Conservation (phyloP, 2,329 filamentous ascomycete genomes). For the Talaromyces funiculosus region DNA sequence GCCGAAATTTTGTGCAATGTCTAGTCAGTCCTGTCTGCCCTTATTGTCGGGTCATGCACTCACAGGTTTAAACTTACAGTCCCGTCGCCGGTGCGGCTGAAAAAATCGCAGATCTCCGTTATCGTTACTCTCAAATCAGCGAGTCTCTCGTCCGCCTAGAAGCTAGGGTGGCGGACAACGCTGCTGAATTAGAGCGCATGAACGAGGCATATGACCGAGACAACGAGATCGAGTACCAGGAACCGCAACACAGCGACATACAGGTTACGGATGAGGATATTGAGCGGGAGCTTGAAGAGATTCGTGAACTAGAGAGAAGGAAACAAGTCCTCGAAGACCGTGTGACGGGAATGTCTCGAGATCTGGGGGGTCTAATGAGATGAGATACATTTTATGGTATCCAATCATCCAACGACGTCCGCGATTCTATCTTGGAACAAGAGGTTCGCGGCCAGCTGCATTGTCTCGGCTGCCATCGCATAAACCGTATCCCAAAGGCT, state of each 20-base stretch:
- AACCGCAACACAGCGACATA: conserved; percentile 18
- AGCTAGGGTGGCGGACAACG: conserved; percentile 69
- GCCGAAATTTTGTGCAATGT: conserved; percentile 87
- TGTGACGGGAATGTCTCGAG: conserved; percentile 62
- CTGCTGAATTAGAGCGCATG: conserved; percentile 65
- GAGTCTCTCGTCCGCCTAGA: conserved; percentile 78
- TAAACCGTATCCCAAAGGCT: too few relatives aligned
- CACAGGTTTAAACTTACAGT: conserved; percentile 29
- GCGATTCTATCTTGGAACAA: background rate
- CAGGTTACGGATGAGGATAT: conserved; percentile 41
- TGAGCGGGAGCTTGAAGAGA: conserved; percentile 47
- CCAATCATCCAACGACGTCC: background rate
- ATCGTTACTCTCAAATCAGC: conserved; percentile 63
- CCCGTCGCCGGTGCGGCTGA: conserved; percentile 73
- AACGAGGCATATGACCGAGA: conserved; percentile 58
- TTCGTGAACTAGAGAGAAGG: conserved; percentile 57
- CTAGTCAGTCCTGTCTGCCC: conserved; percentile 51
- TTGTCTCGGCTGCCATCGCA: background rate
- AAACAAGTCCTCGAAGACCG: conserved; percentile 58
- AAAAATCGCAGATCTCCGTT: conserved; percentile 65
- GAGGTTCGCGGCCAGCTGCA: background rate
- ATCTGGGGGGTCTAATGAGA: conserved; percentile 57
- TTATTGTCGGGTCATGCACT: background rate
- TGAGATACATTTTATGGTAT: conserved; percentile 25
- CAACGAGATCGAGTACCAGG: conserved; percentile 44